phyloP scores from a whole-genome alignment of 2,329 filamentous ascomycete species.

The Ilyonectria robusta region DNA sequence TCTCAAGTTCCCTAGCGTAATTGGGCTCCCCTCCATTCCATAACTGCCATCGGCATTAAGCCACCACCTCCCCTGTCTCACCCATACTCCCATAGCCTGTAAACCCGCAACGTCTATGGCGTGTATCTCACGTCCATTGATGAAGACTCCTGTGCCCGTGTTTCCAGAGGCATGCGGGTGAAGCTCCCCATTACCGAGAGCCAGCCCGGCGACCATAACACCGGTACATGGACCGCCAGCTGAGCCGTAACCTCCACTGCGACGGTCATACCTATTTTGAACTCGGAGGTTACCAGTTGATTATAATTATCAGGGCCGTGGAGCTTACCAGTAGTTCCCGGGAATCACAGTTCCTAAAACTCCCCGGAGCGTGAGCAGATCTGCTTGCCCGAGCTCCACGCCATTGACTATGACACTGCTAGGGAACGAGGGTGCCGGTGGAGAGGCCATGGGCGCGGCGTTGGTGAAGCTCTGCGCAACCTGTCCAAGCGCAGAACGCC shows the following conservation, averaged over 20 bases:
- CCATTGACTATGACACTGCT: not conserved
- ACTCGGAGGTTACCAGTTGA: not conserved
- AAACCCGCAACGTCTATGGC: not conserved
- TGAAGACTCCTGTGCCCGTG: not conserved
- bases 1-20: not conserved
- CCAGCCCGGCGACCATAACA: not conserved
- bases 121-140: not conserved
- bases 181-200: not conserved
- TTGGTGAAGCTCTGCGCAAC: not conserved
- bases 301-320: not conserved
- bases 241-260: not conserved
- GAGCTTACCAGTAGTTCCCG: not conserved
- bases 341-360: not conserved
- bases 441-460: not conserved
- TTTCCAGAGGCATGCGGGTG: not conserved
- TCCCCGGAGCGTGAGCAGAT: not conserved
- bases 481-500: not conserved
- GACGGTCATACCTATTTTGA: not conserved
- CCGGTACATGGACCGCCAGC: not conserved
- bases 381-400: not conserved
- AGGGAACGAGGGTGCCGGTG: not conserved
- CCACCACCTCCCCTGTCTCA: not conserved
- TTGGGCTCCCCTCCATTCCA: not conserved
- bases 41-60: not conserved
- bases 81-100: not conserved